Conservation (phyloP, 116 monocot species). For the Papilionanthe hybrid region DNA sequence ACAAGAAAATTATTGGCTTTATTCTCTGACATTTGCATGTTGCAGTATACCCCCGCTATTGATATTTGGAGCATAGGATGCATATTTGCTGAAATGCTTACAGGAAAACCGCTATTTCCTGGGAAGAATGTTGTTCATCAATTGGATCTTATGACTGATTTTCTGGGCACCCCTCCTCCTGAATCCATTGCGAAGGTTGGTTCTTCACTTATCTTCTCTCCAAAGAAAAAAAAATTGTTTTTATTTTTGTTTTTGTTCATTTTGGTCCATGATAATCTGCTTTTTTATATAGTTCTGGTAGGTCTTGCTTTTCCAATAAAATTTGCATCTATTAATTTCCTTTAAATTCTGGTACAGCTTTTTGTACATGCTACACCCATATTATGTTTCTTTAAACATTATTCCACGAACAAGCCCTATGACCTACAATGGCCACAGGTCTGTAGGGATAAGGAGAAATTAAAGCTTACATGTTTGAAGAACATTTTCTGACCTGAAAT, state of each 20-base stretch:
- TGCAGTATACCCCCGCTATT: constrained; percentile 84
- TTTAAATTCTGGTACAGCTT: not conserved
- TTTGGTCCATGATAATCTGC: not conserved
- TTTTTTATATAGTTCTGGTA: not conserved
- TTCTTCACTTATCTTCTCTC: not conserved
- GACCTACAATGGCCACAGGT: no score
- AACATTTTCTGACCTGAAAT: no score
- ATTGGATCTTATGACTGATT: constrained; percentile 71
- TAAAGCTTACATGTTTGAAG: no score
- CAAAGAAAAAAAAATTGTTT: not conserved
- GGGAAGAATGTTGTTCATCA: constrained; percentile 91
- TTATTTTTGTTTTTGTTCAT: not conserved
- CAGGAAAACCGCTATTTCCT: constrained; percentile 78
- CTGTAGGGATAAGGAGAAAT: no score
- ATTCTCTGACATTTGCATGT: constrained; percentile 10
- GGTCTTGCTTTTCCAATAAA: not conserved
- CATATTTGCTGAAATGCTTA: constrained; percentile 82
- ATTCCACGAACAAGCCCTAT: no score
- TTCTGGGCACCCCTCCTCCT: constrained; percentile 59
- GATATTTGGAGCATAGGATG: constrained; percentile 97
- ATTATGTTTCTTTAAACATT: no score
- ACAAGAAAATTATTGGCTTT: not conserved
- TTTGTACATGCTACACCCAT: not conserved
- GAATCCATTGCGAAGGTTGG: constrained; percentile 56
- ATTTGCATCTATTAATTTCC: not conserved